Base-by-base conservation (phyloP, 495 filamentous ascomycete genomes). In the Halenospora varia region DNA sequence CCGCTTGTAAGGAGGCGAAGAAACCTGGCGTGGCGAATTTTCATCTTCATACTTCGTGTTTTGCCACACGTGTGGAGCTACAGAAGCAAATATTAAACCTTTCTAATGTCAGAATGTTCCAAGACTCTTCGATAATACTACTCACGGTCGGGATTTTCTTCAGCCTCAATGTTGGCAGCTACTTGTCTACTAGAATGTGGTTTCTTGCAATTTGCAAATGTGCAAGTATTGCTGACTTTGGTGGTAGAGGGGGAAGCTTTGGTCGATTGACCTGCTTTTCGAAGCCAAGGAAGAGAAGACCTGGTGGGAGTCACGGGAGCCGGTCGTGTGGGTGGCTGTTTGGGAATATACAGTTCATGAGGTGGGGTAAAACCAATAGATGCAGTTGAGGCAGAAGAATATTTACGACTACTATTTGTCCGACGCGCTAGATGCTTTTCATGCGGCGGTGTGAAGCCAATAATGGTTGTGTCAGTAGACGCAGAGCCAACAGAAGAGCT, bases 361-460 rank as follows among this genome's bases (percentile, higher is more conserved):
- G 58, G 62, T 19, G 68, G 66, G 4, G 65, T 69, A 51, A 70
- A 72, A 6, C 65, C 68, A 17, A 71, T 55, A 24, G 64, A 29
- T 46, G 57, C 19, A 17, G 18, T 56, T 39, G 51, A 44, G 18
- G 53, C 51, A 4, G 50, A 55, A 0, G 57, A 57, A 20, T 20
- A 20, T 9, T 6, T n/a, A 60, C 6, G 52, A 39, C 39, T 18
- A 3, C 19, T 24, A 15, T 25, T 22, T 47, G 35, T 35, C 51
- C 22, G 22, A 23, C 26, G 25, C n/a, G 2, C 20, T 20, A 53
- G 47, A 20, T 20, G 57, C 19, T 60, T 50, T 29, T 64, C 62
- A 41, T 64, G 53, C 25, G 62, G 53, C 13, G 63, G 59, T 1
- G 56, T 65, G 26, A 62, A 66, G 19, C 53, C 64, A 17, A 63